Evolutionary conservation across 2,329 filamentous ascomycete species (phyloP).

Genomic region (Fusarium sp.): DNA sequence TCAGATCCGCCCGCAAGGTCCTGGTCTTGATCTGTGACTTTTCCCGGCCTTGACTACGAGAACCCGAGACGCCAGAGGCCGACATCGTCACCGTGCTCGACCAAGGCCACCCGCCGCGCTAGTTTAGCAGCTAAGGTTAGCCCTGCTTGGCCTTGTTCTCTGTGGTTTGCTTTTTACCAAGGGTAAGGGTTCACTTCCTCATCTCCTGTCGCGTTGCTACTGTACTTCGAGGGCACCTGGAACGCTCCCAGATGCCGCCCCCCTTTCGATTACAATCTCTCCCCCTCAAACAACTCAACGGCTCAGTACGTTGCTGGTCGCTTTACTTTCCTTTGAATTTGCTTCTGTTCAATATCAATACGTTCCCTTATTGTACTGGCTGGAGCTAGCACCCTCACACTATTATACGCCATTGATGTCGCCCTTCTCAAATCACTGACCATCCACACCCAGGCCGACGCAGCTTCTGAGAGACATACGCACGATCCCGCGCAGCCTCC

Average conservation of each 20-base stretch:
- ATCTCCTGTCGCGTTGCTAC: conserved; percentile 45
- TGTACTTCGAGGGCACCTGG: conserved; percentile 42
- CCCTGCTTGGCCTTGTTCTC: conserved; percentile 42
- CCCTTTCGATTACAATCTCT: conserved; percentile 44
- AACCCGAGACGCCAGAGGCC: conserved; percentile 41
- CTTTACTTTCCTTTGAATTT: conserved; percentile 20
- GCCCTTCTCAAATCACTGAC: conserved; percentile 40
- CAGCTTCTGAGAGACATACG: conserved; percentile 34
- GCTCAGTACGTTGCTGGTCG: conserved; percentile 42
- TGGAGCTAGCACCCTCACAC: conserved; percentile 22
- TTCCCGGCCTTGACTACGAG: conserved; percentile 25
- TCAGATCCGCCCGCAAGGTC: conserved; percentile 30
- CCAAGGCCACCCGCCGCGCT: conserved; percentile 42
- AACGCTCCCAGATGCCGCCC: conserved; percentile 40
- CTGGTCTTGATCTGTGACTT: conserved; percentile 46
- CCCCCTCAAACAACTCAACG: conserved; percentile 41
- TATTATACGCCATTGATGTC: conserved; percentile 31
- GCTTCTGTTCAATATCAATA: conserved; percentile 26
- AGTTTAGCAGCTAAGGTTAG: conserved; percentile 42
- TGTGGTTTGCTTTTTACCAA: conserved; percentile 49
- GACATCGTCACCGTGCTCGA: conserved; percentile 47
- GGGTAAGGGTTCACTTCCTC: conserved; percentile 48
- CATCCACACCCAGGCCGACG: conserved; percentile 38
- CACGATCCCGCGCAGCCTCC: conserved; percentile 35
- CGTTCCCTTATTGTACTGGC: conserved; percentile 29